Base-by-base conservation (phyloP, 192 early-diverging fungal species). In the Backusella mclennaniae region DNA sequence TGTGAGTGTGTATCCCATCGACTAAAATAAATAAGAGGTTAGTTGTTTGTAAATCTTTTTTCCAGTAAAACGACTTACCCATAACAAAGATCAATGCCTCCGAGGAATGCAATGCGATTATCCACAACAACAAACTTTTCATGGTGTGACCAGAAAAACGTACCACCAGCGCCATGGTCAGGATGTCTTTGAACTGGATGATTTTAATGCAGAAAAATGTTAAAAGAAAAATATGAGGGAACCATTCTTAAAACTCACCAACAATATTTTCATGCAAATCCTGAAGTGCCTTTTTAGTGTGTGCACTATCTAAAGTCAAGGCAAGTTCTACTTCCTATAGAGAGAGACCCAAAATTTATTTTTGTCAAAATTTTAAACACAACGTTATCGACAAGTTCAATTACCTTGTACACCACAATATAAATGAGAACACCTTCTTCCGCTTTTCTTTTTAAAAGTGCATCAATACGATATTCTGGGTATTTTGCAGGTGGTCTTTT, bases 111-210 rank as follows among this genome's bases (percentile, higher is more conserved):
- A 75, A 95, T 89, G 38, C 89, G 89, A 75, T 92, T 90, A 82
- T 96, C 95, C 1, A 96, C 84, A 3, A 94, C 85, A 2, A 92
- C 86, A 73, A 92, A 88, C 74, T 96, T 96, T 68, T 92, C 92
- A 73, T 93, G 92, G 79, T 93, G 92, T 23, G 95, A 94, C 95
- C 95, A 97, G 85, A 95, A 94, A 80, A 92, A 89, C 6, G 93
- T 94, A 33, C 91, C 92, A 38, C 87, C 89, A 17, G 93, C 85
- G 52, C 80, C 76, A 75, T 96, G 95, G 76, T 97, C 94, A n/a
- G 95, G 95, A 78, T 97, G 93, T 15, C 95, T 88, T 80, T 93
- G 90, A 17, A 97, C 93, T 87, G 31, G 17, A 19, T 66, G 38
- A 39, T 12, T 26, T 14, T 3, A 4, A 23, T 39, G 38, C 38